These are phyloP conservation scores for Imleria badia DNA, from an alignment of 768 basidiomycete genomes.

Conservation along the genomic window DNA sequence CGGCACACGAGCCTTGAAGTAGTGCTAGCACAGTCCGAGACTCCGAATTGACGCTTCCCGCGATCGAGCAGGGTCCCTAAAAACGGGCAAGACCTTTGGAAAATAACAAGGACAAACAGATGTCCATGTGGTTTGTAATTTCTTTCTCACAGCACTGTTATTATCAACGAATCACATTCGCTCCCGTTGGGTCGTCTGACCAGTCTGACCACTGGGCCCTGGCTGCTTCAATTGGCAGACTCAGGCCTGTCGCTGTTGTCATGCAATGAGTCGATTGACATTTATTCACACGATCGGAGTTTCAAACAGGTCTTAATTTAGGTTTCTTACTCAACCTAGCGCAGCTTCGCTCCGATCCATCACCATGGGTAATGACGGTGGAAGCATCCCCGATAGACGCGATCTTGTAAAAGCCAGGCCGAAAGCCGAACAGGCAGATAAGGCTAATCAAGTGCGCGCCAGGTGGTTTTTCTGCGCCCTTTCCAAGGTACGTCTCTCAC, in stretches of 20 bases:
- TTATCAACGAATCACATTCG: too few relatives aligned
- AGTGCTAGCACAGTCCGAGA: slow-evolving; percentile 3
- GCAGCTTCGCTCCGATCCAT: neutral
- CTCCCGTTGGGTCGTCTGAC: too few relatives aligned
- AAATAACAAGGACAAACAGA: slow-evolving; percentile 29
- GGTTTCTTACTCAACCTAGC: slow-evolving; percentile 2
- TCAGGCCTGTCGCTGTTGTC: too few relatives aligned
- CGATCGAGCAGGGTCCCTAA: neutral
- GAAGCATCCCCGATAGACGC: slow-evolving; percentile 81
- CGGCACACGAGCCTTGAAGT: slow-evolving; percentile 2
- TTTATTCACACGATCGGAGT: slow-evolving; percentile 6
- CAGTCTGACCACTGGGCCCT: too few relatives aligned
- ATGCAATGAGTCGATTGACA: too few relatives aligned
- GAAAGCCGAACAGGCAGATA: slow-evolving; percentile 89
- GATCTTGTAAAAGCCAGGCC: slow-evolving; percentile 73
- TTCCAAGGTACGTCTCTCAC: slow-evolving; percentile 68
- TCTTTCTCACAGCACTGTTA: too few relatives aligned
- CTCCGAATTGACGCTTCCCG: slow-evolving; percentile 3
- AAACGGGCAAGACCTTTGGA: slow-evolving; percentile 22
- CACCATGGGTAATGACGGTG: slow-evolving; percentile 85
- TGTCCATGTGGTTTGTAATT: neutral
- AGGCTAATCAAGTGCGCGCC: slow-evolving; percentile 83
- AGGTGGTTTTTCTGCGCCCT: slow-evolving; percentile 93
- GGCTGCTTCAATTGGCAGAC: too few relatives aligned
- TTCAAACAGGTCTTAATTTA: neutral